Base-by-base conservation (phyloP, 2,329 filamentous ascomycete genomes). In the Sphaerulina populicola region DNA sequence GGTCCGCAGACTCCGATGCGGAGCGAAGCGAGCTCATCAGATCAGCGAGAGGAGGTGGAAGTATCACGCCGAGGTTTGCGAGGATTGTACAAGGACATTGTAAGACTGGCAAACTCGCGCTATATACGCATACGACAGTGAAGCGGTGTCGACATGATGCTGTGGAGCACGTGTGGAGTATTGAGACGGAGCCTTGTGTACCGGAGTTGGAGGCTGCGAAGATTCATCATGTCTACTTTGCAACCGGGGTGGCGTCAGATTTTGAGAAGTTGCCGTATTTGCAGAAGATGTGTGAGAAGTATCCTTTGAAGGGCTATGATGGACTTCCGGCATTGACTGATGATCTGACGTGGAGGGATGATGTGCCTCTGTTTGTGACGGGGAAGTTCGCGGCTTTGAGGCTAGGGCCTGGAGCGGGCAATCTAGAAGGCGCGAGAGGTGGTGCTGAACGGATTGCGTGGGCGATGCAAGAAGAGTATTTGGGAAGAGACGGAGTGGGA, bases 271-370 rank as follows among this genome's bases (percentile, higher is more conserved):
- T 89, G 18, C 77, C 82, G 0, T 81, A 81, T 50, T 69, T 91
- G 10, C 68, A 79, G 50, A 77, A 71, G 0, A 77, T 91, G 63
- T 67, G 78, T 7, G 56, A 70, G 2, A 74, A 80, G 14, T 73
- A 83, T 54, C 85, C 84, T 0, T 75, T 91, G 31, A 68, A 79
- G 12, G 76, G 72, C 0, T 74, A 79, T 21, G 80, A 80, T 3
- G 86, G 86, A 0, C 70, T 89, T 15, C 86, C 87, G 0, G 86
- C 83, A 57, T 67, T 91, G 46, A 90, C 78, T 2, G 79, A 90
- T 38, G 85, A 91, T 60, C 71, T 91, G 54, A 84, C 83, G 76
- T 91, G 86, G 86, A 74, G 74, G 35, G 73, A 82, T 0, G 79
- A 80, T n/a, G 77, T 91, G 0, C 86, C 86, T 1, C 67, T 89